Conservation (phyloP, 352 stramenopile species). For the Phytophthora aleatoria region DNA sequence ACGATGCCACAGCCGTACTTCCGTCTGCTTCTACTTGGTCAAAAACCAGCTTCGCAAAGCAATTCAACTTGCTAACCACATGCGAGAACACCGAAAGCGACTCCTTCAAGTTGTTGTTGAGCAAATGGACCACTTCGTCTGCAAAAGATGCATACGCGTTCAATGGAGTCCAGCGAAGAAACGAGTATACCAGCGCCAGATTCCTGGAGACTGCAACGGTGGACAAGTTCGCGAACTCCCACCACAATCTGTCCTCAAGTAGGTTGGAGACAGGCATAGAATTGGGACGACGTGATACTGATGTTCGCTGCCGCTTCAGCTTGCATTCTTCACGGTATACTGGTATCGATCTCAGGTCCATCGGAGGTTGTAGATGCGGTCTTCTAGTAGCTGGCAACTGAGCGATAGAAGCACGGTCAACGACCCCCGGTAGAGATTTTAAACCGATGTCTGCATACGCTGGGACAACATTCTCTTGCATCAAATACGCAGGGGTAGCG, state of each 20-base stretch:
- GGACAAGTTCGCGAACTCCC: slow-evolving; percentile 49
- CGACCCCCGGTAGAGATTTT: not conserved
- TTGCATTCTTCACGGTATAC: not conserved
- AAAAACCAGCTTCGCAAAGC: slow-evolving; percentile 17
- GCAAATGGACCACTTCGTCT: slow-evolving; percentile 51
- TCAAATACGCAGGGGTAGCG: slow-evolving; percentile 15
- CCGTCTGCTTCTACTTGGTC: slow-evolving; percentile 13
- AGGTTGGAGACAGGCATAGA: not conserved
- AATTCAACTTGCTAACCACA: too few relatives aligned
- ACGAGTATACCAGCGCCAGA: slow-evolving; percentile 55
- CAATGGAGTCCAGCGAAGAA: slow-evolving; percentile 56
- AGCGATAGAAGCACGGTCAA: not conserved
- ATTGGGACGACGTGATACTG: not conserved
- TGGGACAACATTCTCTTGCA: not conserved
- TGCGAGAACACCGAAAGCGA: too few relatives aligned
- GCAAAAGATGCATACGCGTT: slow-evolving; percentile 47
- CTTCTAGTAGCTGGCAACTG: not conserved
- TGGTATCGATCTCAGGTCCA: slow-evolving; percentile 24
- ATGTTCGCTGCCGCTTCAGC: not conserved
- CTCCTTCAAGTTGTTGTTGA: slow-evolving; percentile 30
- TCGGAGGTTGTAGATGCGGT: slow-evolving; percentile 15
- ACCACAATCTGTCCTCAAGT: slow-evolving; percentile 51
- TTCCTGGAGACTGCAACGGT: slow-evolving; percentile 63
- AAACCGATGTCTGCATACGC: not conserved
- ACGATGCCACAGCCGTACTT: too few relatives aligned